Evolutionary conservation across 1,139 yeast genomes (phyloP).

Genomic region (Lodderomyces orthopsilosis): DNA sequence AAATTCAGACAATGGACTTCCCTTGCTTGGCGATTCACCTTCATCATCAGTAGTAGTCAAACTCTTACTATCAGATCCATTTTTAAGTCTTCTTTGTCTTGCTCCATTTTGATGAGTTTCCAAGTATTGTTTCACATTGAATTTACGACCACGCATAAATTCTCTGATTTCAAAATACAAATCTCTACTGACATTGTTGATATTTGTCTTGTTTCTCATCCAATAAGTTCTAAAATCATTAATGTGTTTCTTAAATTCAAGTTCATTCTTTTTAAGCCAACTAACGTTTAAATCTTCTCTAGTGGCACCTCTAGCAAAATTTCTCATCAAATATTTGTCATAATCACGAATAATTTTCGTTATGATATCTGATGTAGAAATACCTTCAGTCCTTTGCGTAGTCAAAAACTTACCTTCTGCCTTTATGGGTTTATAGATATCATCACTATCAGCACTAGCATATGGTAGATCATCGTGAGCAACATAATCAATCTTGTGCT

Average conservation of each 20-base stretch:
- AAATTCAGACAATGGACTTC: slow-evolving; percentile 52
- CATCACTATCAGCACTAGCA: slow-evolving; percentile 82
- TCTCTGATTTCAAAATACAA: slow-evolving; percentile 80
- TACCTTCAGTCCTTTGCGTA: slow-evolving; percentile 95
- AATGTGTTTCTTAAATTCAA: slow-evolving; percentile 88
- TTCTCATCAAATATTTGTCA: slow-evolving; percentile 94
- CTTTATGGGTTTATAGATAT: slow-evolving; percentile 89
- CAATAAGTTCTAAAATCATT: slow-evolving; percentile 83
- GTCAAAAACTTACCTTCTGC: slow-evolving; percentile 86
- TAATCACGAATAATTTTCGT: slow-evolving; percentile 93
- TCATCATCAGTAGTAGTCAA: slow-evolving; percentile 6
- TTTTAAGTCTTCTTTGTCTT: slow-evolving; percentile 17
- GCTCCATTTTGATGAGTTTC: slow-evolving; percentile 32
- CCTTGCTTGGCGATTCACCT: slow-evolving; percentile 8
- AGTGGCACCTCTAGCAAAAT: slow-evolving; percentile 96
- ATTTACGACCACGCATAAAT: slow-evolving; percentile 56
- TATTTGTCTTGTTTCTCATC: slow-evolving; percentile 66
- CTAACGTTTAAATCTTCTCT: slow-evolving; percentile 94
- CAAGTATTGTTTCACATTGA: slow-evolving; percentile 32
- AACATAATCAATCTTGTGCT: slow-evolving; percentile 88
- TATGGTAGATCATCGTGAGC: slow-evolving; percentile 98
- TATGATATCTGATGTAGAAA: slow-evolving; percentile 92
- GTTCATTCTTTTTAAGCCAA: slow-evolving; percentile 95
- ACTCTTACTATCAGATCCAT: background rate
- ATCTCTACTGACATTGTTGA: slow-evolving; percentile 77